Percentiles rank a stretch among this genome's conserved stretches.
Conservation (phyloP, 2,329 filamentous ascomycete genomes). For the Alternaria conjuncta region DNA sequence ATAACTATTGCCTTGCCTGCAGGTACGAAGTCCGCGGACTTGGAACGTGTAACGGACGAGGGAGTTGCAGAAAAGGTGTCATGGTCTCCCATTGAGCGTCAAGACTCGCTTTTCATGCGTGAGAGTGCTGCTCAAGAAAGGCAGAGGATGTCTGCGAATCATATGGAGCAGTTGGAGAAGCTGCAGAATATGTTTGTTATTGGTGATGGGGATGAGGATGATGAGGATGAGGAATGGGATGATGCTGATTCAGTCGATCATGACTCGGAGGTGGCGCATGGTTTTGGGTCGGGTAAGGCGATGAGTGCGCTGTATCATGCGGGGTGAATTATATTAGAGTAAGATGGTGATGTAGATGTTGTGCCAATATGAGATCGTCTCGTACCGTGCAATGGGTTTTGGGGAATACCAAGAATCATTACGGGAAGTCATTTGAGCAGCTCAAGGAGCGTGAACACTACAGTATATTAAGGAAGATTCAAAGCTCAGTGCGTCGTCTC, state of each 20-base stretch:
- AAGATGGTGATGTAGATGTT: no score
- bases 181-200: neutral
- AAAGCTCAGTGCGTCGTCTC: no score
- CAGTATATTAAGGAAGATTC: neutral
- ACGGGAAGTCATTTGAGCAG: no score
- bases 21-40: neutral
- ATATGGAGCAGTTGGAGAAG: neutral
- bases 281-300: neutral
- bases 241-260: neutral
- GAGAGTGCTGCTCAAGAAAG: neutral
- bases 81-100: neutral
- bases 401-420: no score
- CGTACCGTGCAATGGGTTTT: no score
- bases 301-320: neutral
- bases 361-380: no score
- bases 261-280: no score
- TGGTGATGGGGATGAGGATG: neutral
- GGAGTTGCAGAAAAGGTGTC: rapidly evolving
- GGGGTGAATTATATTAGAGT: no score
- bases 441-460: neutral
- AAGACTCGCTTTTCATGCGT: neutral
- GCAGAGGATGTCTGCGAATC: neutral
- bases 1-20: neutral
- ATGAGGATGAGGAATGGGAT: neutral
- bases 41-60: neutral